Evolutionary conservation across 176 grass and related monocot species (phyloP).

Genomic region (Oryza brachyantha): DNA sequence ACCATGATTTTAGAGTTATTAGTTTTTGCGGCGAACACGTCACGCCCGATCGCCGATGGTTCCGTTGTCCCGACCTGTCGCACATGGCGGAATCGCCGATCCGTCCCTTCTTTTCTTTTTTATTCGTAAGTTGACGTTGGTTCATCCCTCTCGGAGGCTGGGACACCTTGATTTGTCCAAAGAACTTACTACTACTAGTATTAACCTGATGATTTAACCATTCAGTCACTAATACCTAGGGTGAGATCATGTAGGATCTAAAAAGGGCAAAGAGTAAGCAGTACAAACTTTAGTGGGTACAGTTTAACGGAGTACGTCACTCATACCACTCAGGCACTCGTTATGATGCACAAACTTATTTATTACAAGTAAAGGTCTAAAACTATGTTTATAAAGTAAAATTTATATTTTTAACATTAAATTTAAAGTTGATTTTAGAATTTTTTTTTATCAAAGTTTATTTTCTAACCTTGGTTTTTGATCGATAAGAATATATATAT

Average conservation of each 20-base stretch:
- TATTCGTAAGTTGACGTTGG: neutral
- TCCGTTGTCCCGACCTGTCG: constrained; percentile 22
- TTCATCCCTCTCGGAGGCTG: too few relatives aligned
- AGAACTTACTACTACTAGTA: neutral
- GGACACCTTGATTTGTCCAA: neutral
- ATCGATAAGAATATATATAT: too few relatives aligned
- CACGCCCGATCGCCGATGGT: neutral
- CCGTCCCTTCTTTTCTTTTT: neutral
- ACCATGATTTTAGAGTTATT: neutral
- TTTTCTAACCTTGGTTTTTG: too few relatives aligned
- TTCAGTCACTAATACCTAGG: neutral
- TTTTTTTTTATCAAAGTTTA: too few relatives aligned
- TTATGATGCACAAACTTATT: too few relatives aligned
- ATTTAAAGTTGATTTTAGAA: too few relatives aligned
- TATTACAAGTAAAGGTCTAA: too few relatives aligned
- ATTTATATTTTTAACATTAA: too few relatives aligned
- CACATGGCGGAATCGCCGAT: neutral
- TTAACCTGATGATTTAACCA: neutral
- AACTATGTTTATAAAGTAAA: too few relatives aligned
- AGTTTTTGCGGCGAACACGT: neutral
- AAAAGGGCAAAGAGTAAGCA: neutral
- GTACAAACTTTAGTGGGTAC: too few relatives aligned
- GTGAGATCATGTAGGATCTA: neutral
- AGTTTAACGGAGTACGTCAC: too few relatives aligned
- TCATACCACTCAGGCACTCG: too few relatives aligned